Base-by-base conservation (phyloP, 2,329 filamentous ascomycete species). In the Botryotinia narcissicola region DNA sequence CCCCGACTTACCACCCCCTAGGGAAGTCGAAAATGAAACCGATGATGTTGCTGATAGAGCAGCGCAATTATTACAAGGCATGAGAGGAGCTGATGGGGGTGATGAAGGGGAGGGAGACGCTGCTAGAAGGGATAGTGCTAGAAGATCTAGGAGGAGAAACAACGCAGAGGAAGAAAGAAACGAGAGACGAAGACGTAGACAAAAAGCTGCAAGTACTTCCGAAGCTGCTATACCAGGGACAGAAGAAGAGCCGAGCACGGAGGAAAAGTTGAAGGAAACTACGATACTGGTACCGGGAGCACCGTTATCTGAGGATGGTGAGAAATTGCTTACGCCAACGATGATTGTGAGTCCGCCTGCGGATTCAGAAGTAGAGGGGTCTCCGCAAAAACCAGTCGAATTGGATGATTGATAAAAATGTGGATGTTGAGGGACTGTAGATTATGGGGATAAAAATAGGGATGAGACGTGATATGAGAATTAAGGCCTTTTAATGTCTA, bases 21-120 rank as follows among this genome's bases (percentile, higher is more conserved):
- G 72, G 72, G 81, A 81, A 44, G 46, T 71, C 22, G 62, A 73
- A 77, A 75, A 51, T 68, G 80, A 40, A 77, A 82, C 82, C 67
- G 78, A 95, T 82, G 94, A 97, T 76, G 90, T 98, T 42, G 95
- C 94, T 4, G 92, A 95, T 78, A 89, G 94, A 70, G 95, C 95
- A 3, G 94, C 94, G 1, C 89, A 91, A 76, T 85, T 98, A 81
- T 85, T 98, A 44, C 93, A 97, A 80, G 94, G 94, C 63, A 91
- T 98, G 82, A 89, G 94, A 74, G 87, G 90, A 60, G 89, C 89
- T 60, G 88, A 81, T 40, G 83, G 81, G 25, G 79, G 79, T 5
- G 86, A 91, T 67, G 88, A 88, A 35, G 87, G 86, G 29, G 87
- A 86, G 12, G 85, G 83, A 75, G 75, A 69, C 20, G 18, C 82